Evolutionary conservation across 2,329 filamentous ascomycete species (phyloP), one percentile per base, ranked within the genome.

Genomic region (Clonostachys rhizophaga): DNA sequence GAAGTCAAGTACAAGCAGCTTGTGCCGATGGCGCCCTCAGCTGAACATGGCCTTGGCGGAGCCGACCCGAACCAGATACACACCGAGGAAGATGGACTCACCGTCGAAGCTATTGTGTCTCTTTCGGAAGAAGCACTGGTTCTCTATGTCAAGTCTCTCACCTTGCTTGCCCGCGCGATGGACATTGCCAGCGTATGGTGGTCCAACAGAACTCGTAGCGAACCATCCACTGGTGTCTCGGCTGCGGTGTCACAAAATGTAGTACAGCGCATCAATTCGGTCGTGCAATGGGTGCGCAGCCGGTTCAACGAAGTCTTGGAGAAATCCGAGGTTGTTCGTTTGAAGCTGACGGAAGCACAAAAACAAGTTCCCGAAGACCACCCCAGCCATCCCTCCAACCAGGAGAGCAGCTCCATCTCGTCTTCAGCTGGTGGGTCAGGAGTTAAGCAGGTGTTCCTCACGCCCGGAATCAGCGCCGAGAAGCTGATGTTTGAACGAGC

Each of bases 1-100:
- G 92, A 99, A 68, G 92, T 99, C 61, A 99, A 99, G 67, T 96
- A 95, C 68, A 94, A 95, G 66, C 94, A 99, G 66, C 78, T 99
- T n/a, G 82, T 96, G 44, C 94, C 94, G 4, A 72, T 94, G 41
- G 84, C 89, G 2, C 94, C 92, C 2, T 92, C 88, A 0, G 80
- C 79, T 54, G 83, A 89, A 43, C 83, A 87, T 54, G 83, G 82
- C 6, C 75, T 90, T 5, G 84, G 86, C 7, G 83, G 84, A 13
- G 65, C 78, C n/a, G 69, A 71, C 5, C 61, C 71, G 9, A 81
- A 86, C 5, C 74, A 77, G 58, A 60, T 75, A 52, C 65, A 68
- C 11, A 62, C 67, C 12, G 79, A 83, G 11, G 87, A 91, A 14
- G 87, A 88, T 37, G 87, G 87, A 5, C 76, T 99, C 46, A 96